Evolutionary conservation across 768 basidiomycete species (phyloP).

Genomic region (Boletellus ananas): DNA sequence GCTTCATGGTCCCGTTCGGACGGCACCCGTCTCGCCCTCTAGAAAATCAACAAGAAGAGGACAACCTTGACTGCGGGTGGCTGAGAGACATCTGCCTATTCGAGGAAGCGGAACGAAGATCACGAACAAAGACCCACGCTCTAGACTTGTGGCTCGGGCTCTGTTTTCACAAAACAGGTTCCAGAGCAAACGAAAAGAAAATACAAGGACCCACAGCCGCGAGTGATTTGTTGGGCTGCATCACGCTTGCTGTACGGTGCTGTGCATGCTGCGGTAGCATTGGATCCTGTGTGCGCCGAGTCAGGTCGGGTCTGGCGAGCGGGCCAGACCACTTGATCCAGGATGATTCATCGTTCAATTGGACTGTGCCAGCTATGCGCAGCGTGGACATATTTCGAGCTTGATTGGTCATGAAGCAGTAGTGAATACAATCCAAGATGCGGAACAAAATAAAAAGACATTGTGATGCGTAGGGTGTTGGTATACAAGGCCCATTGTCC

Average conservation of each 20-base stretch:
- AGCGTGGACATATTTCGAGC: background rate
- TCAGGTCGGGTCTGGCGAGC: background rate
- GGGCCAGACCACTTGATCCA: background rate
- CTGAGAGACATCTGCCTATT: background rate
- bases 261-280: conserved; percentile 14
- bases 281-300: conserved; percentile 11
- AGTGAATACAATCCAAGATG: too few relatives aligned
- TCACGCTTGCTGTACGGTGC: conserved; percentile 17
- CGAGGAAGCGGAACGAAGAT: conserved; percentile 4
- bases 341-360: background rate
- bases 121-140: background rate
- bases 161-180: background rate
- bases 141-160: background rate
- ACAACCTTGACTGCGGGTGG: background rate
- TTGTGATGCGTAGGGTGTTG: background rate
- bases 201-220: background rate
- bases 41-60: background rate
- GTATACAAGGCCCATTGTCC: background rate
- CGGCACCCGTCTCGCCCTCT: too few relatives aligned
- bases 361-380: background rate
- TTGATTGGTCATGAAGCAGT: too few relatives aligned
- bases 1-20: too few relatives aligned
- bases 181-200: background rate
- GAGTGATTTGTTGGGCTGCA: background rate
- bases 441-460: background rate